Conservation (phyloP, 495 filamentous ascomycete genomes). For the Aspergillus homomorphus region DNA sequence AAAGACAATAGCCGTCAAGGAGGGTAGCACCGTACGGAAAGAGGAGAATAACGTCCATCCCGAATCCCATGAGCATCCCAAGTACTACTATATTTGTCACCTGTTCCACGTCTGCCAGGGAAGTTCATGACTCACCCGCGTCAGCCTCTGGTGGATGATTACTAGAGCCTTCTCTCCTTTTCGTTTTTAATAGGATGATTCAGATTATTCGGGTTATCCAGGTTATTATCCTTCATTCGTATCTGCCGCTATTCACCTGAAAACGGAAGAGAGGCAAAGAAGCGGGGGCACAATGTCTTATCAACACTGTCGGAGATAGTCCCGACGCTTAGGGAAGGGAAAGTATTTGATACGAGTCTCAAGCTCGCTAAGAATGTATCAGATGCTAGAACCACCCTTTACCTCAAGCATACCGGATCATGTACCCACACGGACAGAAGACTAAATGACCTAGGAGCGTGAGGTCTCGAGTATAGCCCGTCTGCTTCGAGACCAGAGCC, state of each 20-base stretch:
- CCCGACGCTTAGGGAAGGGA: background rate
- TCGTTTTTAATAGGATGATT: background rate
- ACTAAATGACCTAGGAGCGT: constrained; percentile 18
- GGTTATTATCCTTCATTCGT: constrained; percentile 15
- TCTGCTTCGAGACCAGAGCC: background rate
- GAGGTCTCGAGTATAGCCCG: constrained; percentile 6
- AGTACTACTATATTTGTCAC: constrained; percentile 39
- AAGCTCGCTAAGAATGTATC: constrained; percentile 36
- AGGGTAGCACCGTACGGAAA: constrained; percentile 25
- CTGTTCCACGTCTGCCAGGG: constrained; percentile 26
- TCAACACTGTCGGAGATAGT: background rate
- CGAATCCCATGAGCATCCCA: constrained; percentile 31
- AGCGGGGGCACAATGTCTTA: background rate
- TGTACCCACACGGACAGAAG: constrained; percentile 5
- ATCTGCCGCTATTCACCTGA: constrained; percentile 1
- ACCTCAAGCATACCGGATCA: constrained; percentile 22
- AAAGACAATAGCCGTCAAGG: constrained; percentile 17
- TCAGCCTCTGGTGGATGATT: constrained; percentile 14
- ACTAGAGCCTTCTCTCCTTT: constrained; percentile 2
- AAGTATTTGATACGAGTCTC: background rate
- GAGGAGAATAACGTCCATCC: constrained; percentile 21
- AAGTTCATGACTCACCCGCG: constrained; percentile 37
- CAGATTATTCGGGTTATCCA: background rate
- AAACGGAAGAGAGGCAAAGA: background rate
- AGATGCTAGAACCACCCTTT: constrained; percentile 30